Conservation (phyloP, 2,329 filamentous ascomycete species). For the Raffaelea albimanens region DNA sequence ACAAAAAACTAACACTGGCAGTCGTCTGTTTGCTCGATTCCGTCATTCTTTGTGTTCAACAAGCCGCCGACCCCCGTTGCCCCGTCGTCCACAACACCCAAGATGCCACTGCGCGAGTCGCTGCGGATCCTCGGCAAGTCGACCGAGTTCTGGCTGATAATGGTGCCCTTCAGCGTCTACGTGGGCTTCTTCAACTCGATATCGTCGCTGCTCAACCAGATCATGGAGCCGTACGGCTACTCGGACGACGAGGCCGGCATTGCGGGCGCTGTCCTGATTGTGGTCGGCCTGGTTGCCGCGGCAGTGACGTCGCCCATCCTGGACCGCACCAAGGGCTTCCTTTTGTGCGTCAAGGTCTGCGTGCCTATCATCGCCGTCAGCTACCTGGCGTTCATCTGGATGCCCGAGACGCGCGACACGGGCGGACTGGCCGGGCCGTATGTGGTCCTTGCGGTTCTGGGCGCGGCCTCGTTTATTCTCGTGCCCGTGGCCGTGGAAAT, state of each 20-base stretch:
- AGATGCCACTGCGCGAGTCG: constrained; percentile 41
- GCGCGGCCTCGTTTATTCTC: constrained; percentile 69
- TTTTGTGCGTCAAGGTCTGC: constrained; percentile 61
- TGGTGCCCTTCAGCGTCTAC: constrained; percentile 73
- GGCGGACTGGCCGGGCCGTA: constrained; percentile 57
- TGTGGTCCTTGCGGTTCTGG: constrained; percentile 64
- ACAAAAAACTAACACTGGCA: constrained; percentile 10
- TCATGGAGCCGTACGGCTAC: constrained; percentile 80
- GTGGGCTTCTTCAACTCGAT: constrained; percentile 91
- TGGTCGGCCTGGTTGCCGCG: constrained; percentile 71
- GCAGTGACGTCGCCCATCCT: constrained; percentile 74
- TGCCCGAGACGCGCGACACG: constrained; percentile 49
- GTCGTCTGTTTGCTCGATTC: constrained; percentile 57
- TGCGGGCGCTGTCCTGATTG: constrained; percentile 78
- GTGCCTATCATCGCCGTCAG: constrained; percentile 64
- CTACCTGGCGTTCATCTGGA: constrained; percentile 76
- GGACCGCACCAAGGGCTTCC: constrained; percentile 74
- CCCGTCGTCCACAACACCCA: constrained; percentile 52
- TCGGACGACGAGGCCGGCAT: constrained; percentile 78
- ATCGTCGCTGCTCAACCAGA: constrained; percentile 81
- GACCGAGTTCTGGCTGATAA: constrained; percentile 68
- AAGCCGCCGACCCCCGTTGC: constrained; percentile 69
- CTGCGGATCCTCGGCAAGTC: constrained; percentile 45
- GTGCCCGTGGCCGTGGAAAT: constrained; percentile 82
- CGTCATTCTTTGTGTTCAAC: constrained; percentile 72